Evolutionary conservation across 2,329 filamentous ascomycete genomes (phyloP), one percentile per base, ranked within the genome.

Genomic region (Colletotrichum simmondsii): DNA sequence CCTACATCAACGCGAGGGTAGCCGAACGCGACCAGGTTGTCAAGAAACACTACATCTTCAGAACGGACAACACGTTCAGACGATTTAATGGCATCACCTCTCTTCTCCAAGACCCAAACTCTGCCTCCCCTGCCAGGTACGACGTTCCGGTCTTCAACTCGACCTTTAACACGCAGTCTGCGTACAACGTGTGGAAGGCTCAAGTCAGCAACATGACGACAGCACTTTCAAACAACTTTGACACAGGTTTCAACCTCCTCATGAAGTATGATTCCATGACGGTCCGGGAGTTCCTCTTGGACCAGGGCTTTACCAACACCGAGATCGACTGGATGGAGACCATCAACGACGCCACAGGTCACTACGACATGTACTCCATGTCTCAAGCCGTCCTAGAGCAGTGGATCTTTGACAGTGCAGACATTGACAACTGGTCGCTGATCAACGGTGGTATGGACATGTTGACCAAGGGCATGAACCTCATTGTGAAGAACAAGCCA

Each of bases 371-470:
- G 64, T 76, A 75, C 65, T 76, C 76, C 2, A 75, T 77, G 66
- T 68, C 74, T 2, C 76, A 77, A 52, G 74, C 75, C 10, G 72
- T 77, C 2, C 46, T 77, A 4, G 77, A 78, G 49, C 61, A 76
- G 42, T 78, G 77, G 77, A 74, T 78, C 42, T 81, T 81, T 24
- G 68, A 75, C 28, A 68, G 72, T 54, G 59, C 71, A 10, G 58
- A 72, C n/a, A 68, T 75, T 22, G 35, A 65, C 24, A 54, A 77
- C 8, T 82, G 81, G 80, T 75, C 73, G 28, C 80, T 79, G 37
- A 77, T 83, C 68, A 76, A 80, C 24, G 81, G 81, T 16, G 81
- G 81, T 19, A 77, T 78, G 74, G 75, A 76, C 46, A 74, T 75
- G 67, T 49, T 81, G 22, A 78, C 78, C 24, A 76, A 80, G 26